phyloP scores from a whole-genome alignment of 306 rosid genomes.

The Pachyrhizus erosus region DNA sequence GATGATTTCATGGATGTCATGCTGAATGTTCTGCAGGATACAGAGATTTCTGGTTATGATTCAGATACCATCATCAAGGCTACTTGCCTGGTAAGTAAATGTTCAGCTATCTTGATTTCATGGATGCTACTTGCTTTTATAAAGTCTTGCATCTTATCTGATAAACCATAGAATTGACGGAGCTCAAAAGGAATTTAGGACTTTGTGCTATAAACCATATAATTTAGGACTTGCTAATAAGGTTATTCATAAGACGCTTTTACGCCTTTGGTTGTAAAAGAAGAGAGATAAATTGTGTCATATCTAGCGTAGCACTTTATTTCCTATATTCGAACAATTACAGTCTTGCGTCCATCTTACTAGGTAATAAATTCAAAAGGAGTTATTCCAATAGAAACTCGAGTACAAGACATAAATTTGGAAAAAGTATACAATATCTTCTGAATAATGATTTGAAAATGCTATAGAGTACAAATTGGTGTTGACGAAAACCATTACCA shows the following conservation, averaged over 20 bases:
- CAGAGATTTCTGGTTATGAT: conserved; percentile 41
- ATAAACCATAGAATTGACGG: neutral
- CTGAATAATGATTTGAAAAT: neutral
- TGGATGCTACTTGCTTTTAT: neutral
- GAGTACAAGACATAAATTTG: conserved; percentile 21
- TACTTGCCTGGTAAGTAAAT: conserved; percentile 50
- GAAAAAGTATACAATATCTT: neutral
- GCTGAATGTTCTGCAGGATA: conserved; percentile 45
- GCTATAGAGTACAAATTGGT: neutral
- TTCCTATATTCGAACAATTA: neutral
- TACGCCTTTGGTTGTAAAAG: neutral
- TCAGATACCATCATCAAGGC: conserved; percentile 57
- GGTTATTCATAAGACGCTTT: neutral
- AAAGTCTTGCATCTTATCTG: neutral
- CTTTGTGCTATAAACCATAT: neutral
- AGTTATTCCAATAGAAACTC: neutral
- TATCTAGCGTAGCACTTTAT: neutral
- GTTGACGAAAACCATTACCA: neutral
- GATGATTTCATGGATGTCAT: conserved; percentile 53
- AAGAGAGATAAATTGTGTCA: neutral
- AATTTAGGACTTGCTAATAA: neutral
- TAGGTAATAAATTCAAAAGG: neutral
- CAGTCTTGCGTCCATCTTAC: neutral
- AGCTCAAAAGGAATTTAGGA: neutral
- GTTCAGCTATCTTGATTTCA: neutral